phyloP scores from a whole-genome alignment of 176 grass and related monocot species.

The Triticum timopheevii region DNA sequence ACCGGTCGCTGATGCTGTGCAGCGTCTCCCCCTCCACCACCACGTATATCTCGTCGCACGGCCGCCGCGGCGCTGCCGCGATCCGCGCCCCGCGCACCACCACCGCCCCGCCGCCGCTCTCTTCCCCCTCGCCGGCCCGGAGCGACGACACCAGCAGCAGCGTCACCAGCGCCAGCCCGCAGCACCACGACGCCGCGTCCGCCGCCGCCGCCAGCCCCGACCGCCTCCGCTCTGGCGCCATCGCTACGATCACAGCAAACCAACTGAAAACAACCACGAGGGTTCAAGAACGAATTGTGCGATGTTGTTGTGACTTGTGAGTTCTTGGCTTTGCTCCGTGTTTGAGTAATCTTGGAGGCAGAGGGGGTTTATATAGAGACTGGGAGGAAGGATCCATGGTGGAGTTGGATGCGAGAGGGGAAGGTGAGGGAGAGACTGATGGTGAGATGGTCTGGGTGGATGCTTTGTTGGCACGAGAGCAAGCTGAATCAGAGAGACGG shows the following conservation, averaged over 20 bases:
- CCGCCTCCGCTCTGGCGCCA: conserved; percentile 8
- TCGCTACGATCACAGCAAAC: not conserved
- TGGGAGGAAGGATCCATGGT: not conserved
- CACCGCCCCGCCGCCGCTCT: not conserved
- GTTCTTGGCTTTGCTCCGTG: not conserved
- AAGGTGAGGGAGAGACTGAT: not conserved
- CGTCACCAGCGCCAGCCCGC: conserved; percentile 45
- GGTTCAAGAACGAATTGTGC: not conserved
- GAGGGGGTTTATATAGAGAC: conserved; percentile 25
- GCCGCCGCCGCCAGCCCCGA: conserved; percentile 24
- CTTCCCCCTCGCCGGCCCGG: not conserved
- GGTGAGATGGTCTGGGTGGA: not conserved
- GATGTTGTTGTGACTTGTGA: not conserved
- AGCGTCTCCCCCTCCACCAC: conserved; percentile 78
- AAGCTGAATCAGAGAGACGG: not conserved
- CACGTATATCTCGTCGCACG: conserved; percentile 89
- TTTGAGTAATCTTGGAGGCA: not conserved
- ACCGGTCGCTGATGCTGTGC: conserved; percentile 88
- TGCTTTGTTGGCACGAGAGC: not conserved
- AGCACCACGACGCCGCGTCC: conserved; percentile 64
- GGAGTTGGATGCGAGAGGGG: not conserved
- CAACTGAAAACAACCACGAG: not conserved
- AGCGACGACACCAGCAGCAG: conserved; percentile 55
- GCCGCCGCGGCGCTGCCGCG: conserved; percentile 13
- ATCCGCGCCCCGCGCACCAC: conserved; percentile 36